Evolutionary conservation across 805 yeast species (phyloP).

Genomic region (Teunomyces panamensis): DNA sequence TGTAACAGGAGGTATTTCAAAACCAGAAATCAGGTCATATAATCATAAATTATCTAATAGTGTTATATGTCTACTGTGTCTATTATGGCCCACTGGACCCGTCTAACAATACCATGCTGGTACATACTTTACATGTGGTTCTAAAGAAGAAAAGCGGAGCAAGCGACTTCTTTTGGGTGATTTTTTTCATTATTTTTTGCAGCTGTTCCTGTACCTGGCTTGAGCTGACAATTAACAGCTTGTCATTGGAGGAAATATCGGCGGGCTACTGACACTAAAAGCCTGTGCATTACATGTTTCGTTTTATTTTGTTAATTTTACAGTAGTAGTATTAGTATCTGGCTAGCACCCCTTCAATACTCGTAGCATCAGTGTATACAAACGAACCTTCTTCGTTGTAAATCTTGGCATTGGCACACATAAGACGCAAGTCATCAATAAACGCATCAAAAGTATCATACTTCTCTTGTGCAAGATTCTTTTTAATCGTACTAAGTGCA

Average conservation of each 20-base stretch:
- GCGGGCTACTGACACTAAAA: neutral
- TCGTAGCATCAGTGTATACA: slow-evolving; percentile 58
- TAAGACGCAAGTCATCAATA: slow-evolving; percentile 57
- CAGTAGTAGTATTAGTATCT: neutral
- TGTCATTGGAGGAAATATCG: slow-evolving; percentile 8
- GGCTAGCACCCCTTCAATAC: slow-evolving; percentile 38
- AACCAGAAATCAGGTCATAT: neutral
- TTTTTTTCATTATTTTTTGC: neutral
- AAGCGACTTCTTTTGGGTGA: neutral
- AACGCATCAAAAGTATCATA: slow-evolving; percentile 44
- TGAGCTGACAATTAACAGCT: slow-evolving; percentile 2
- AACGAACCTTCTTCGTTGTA: slow-evolving; percentile 71
- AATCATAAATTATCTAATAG: neutral
- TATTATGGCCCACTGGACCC: no score
- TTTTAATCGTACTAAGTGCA: slow-evolving; percentile 53
- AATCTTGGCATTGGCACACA: slow-evolving; percentile 67
- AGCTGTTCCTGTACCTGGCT: neutral
- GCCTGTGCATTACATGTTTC: neutral
- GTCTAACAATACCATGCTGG: no score
- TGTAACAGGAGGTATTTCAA: no score
- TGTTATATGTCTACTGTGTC: no score
- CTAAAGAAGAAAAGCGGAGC: neutral
- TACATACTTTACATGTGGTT: no score
- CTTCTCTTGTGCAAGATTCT: slow-evolving; percentile 41
- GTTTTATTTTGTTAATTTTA: neutral